Percentiles rank a stretch among this genome's conserved stretches.
Conservation (phyloP, 371 early-diverging fungal species). For the Basidiobolus meristosporus region DNA sequence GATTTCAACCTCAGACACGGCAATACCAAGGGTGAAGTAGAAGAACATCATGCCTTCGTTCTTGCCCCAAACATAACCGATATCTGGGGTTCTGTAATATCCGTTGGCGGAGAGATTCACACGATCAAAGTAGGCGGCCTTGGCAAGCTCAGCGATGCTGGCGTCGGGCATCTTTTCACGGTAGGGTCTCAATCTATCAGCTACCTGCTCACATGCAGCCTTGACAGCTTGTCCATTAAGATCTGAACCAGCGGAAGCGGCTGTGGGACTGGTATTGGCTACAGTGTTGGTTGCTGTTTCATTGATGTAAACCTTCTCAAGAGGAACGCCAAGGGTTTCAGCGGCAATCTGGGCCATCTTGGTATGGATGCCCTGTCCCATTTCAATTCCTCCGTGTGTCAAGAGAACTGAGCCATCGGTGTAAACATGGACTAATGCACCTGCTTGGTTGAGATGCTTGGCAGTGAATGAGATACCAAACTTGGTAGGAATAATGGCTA, state of each 20-base stretch:
- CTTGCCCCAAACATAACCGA: conserved; percentile 41
- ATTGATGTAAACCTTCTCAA: conserved; percentile 31
- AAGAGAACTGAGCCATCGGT: conserved; percentile 57
- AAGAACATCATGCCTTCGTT: conserved; percentile 35
- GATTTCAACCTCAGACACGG: conserved; percentile 54
- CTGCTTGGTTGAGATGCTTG: conserved; percentile 51
- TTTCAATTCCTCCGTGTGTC: conserved; percentile 63
- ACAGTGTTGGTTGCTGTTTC: conserved; percentile 56
- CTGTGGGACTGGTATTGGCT: conserved; percentile 49
- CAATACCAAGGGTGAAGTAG: conserved; percentile 58
- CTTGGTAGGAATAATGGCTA: conserved; percentile 49
- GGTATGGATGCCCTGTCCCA: conserved; percentile 70
- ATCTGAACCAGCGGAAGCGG: conserved; percentile 51
- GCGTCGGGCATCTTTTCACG: conserved; percentile 22
- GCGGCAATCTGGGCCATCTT: conserved; percentile 59
- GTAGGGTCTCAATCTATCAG: conserved; percentile 38
- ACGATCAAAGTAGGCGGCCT: conserved; percentile 46
- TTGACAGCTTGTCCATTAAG: conserved; percentile 56
- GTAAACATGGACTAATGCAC: conserved; percentile 57
- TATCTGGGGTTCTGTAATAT: conserved; percentile 49
- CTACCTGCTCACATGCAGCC: conserved; percentile 42
- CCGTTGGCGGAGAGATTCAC: conserved; percentile 52
- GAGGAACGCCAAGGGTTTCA: conserved; percentile 35
- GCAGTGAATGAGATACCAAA: conserved; percentile 48
- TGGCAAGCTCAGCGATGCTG: conserved; percentile 20